Conservation (phyloP, 2,329 filamentous ascomycete genomes). For the Juglanconis oblonga region DNA sequence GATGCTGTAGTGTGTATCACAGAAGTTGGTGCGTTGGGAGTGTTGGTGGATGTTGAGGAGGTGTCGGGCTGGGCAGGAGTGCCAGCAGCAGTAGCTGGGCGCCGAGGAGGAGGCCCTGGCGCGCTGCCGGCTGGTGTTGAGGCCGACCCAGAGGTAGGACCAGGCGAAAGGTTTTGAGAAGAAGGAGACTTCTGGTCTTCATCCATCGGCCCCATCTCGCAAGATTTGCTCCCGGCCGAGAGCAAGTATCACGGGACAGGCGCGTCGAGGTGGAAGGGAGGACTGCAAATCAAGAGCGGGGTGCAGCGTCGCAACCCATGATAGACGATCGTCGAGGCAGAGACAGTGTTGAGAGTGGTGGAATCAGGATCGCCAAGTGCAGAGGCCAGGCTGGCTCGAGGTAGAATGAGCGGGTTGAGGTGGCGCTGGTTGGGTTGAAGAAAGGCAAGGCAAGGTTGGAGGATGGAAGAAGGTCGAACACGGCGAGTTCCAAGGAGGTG, state of each 20-base stretch:
- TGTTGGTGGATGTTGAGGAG: slow-evolving; percentile 26
- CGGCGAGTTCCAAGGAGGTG: too few species aligned
- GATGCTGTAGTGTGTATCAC: slow-evolving; percentile 19
- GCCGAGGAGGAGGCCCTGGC: not conserved
- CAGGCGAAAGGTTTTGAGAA: not conserved
- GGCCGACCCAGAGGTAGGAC: slow-evolving; percentile 7
- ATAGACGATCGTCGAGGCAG: not conserved
- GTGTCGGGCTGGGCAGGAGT: slow-evolving; percentile 18
- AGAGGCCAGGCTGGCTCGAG: too few species aligned
- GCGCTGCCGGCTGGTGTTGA: slow-evolving; percentile 2
- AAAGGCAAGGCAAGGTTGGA: too few species aligned
- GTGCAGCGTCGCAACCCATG: not conserved
- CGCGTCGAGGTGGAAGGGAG: not conserved
- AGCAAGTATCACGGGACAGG: not conserved
- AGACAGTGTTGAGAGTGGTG: not conserved
- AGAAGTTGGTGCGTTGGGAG: slow-evolving; percentile 19
- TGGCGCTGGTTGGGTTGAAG: too few species aligned
- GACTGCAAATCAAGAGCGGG: not conserved
- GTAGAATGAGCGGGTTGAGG: too few species aligned
- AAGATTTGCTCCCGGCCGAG: too few species aligned
- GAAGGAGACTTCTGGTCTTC: not conserved
- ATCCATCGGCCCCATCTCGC: not conserved
- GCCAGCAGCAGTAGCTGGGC: not conserved
- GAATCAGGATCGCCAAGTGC: not conserved
- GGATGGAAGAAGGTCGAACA: too few species aligned